These are phyloP conservation scores for Podaxis sp. DNA, from an alignment of 768 basidiomycete genomes.

Conservation along the genomic window DNA sequence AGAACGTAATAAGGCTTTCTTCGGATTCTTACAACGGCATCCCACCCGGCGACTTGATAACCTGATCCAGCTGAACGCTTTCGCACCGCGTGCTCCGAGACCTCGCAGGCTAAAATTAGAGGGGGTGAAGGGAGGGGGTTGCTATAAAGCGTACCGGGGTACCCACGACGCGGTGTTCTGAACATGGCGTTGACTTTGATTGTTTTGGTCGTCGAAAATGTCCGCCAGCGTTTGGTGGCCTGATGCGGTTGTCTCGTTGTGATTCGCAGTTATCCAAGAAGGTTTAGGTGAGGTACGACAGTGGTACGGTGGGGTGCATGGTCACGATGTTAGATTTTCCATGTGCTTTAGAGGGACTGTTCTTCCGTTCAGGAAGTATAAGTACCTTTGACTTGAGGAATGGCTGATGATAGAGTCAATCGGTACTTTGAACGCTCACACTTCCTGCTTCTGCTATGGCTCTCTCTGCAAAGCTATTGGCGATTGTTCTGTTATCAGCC, in stretches of 20 bases:
- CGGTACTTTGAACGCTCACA: neutral
- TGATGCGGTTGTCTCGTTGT: neutral
- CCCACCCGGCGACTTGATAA: neutral
- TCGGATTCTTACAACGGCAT: neutral
- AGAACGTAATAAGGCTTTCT: neutral
- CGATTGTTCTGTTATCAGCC: neutral
- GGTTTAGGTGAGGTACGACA: neutral
- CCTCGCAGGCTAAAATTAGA: neutral
- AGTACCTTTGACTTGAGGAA: neutral
- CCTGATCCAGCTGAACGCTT: neutral
- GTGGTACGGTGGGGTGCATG: neutral
- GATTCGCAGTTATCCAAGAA: neutral
- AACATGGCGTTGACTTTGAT: neutral
- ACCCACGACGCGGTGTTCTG: neutral
- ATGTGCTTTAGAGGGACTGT: neutral
- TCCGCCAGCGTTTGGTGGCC: neutral
- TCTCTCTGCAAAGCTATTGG: neutral
- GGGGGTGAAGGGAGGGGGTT: neutral
- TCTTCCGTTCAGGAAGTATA: neutral
- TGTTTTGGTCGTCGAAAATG: neutral
- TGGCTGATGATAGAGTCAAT: neutral
- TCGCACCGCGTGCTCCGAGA: conserved; percentile 7
- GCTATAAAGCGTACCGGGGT: conserved; percentile 10
- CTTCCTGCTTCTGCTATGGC: neutral
- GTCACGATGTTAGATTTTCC: conserved; percentile 1